Evolutionary conservation across 2,329 filamentous ascomycete species (phyloP).

Genomic region (Microdochium paspali): DNA sequence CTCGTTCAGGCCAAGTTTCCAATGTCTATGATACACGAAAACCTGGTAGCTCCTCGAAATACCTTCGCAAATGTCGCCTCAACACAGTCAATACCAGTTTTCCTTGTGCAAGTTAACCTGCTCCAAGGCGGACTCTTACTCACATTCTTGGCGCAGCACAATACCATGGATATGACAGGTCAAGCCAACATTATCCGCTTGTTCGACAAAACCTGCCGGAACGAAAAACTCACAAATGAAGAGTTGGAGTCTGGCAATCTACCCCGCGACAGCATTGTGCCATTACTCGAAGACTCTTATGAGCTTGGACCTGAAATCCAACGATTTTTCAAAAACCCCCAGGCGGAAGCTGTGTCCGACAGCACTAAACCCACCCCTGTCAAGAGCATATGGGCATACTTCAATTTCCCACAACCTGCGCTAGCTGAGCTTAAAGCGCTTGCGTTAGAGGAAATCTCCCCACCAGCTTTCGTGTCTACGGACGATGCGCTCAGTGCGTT

Average conservation of each 20-base stretch:
- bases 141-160: constrained; percentile 37
- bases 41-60: background rate
- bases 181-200: constrained; percentile 34
- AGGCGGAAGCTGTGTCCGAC: constrained; percentile 6
- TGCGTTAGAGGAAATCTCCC: constrained; percentile 13
- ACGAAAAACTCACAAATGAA: constrained; percentile 31
- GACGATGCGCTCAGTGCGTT: constrained; percentile 43
- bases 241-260: constrained; percentile 34
- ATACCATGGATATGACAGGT: constrained; percentile 40
- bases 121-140: constrained; percentile 39
- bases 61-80: background rate
- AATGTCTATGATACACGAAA: background rate
- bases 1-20: background rate
- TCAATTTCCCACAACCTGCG: constrained; percentile 27
- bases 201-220: constrained; percentile 36
- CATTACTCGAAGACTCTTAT: constrained; percentile 26
- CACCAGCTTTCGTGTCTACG: constrained; percentile 33
- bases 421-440: constrained; percentile 28
- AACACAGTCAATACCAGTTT: constrained; percentile 20
- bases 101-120: constrained; percentile 38
- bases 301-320: constrained; percentile 22
- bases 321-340: constrained; percentile 20
- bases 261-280: constrained; percentile 24
- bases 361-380: constrained; percentile 8
- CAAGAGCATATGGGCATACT: constrained; percentile 31